A percentile compares a stretch with the other conserved stretches of the same genome.
Conservation (phyloP, 23 red algal genomes). For the Gracilaria vermiculophylla region DNA sequence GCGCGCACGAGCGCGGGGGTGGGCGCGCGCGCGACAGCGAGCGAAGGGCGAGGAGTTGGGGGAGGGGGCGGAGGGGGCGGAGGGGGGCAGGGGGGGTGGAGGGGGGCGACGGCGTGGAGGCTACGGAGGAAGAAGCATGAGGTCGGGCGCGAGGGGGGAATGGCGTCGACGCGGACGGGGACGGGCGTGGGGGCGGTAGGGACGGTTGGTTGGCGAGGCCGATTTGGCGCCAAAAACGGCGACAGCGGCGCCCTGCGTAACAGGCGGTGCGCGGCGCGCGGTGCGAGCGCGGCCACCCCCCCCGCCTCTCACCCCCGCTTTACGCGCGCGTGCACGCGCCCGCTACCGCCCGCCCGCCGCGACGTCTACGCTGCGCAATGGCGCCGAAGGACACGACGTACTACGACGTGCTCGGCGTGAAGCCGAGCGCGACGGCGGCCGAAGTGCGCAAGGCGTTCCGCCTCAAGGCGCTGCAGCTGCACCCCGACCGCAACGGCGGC, state of each 20-base stretch:
- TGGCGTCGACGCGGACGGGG: background rate
- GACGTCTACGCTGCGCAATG: background rate
- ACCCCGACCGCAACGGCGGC: slow-evolving; percentile 62
- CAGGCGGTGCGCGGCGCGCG: background rate
- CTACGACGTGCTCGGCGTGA: slow-evolving; percentile 77
- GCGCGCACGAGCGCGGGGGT: no score
- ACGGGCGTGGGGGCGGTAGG: background rate
- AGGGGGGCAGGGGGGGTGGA: background rate
- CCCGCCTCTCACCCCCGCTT: background rate
- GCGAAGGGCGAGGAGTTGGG: no score
- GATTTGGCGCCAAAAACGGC: background rate
- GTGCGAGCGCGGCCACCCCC: background rate
- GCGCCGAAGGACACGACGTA: slow-evolving; percentile 59
- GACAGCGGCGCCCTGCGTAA: background rate
- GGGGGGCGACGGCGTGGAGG: no score
- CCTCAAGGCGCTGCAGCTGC: slow-evolving; percentile 68
- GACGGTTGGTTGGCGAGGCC: background rate
- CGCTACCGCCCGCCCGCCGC: background rate
- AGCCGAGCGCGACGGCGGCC: slow-evolving; percentile 44
- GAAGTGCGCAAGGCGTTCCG: slow-evolving; percentile 83
- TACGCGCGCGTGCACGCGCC: background rate
- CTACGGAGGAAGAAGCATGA: no score
- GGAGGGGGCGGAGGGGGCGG: background rate
- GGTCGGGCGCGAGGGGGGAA: no score
- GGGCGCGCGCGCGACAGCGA: no score